Base-by-base conservation (phyloP, 2,329 filamentous ascomycete species). In the Hymenoscyphus fraxineus region DNA sequence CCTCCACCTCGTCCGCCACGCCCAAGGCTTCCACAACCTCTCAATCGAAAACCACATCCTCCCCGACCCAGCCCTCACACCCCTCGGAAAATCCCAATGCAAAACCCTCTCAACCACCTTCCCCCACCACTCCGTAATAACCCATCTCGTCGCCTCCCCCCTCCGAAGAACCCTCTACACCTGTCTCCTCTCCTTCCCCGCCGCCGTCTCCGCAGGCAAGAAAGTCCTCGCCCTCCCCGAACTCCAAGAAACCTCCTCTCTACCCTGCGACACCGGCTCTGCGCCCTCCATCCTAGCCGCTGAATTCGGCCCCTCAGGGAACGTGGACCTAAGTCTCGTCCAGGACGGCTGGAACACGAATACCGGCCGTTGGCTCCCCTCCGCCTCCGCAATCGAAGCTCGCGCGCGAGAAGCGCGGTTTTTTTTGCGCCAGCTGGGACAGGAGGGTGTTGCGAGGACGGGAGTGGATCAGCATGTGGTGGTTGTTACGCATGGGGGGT, bases 11-110 rank as follows among this genome's bases (percentile, higher is more conserved):
- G 84, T 92, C 72, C 88, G 90, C 77, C 89, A 92, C 76, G 89
- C 88, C 13, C 82, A 92, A 78, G 93, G 92, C 78, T 86, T 85
- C 74, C 93, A 97, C 83, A 97, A 97, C 77, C 84, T 95, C 73
- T 81, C 73, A 68, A 72, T 80, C 32, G 88, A 83, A 67, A 92
- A 93, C 78, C 89, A 93, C 74, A 73, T 79, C 66, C 80, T 96
- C 51, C 87, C 76, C n/a, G 93, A 97, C 74, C 93, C 93, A 1
- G 80, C 85, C 65, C 84, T 97, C 62, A 97, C 93, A 1, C 80
- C 85, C 0, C 81, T 88, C n/a, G 93, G 93, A 71, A 82, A 88
- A 74, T 73, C 86, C 67, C 92, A 97, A 82, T 96, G 92, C 79
- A 79, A 77, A 32, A 75, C 77, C 16, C 86, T 97, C 51, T 77